phyloP scores from a whole-genome alignment of 495 filamentous ascomycete species.

The Aspergillus bertholletiae region DNA sequence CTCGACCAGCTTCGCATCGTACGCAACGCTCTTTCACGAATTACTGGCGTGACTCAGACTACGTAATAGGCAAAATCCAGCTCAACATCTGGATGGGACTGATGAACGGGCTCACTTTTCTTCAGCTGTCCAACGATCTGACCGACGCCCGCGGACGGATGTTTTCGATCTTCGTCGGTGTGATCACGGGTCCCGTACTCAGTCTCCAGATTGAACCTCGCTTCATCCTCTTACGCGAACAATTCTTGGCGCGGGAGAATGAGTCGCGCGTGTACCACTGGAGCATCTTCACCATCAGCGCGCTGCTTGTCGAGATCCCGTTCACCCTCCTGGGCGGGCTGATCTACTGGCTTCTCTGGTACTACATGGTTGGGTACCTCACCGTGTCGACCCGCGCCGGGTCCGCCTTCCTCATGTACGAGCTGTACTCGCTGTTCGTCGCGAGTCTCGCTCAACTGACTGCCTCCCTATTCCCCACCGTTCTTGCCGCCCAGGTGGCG shows the following conservation, averaged over 20 bases:
- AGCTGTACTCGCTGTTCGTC: slow-evolving; percentile 10
- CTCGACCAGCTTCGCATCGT: too few species aligned
- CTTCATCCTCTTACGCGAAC: slow-evolving; percentile 34
- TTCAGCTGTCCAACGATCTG: background rate
- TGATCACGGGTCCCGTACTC: slow-evolving; percentile 30
- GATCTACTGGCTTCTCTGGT: slow-evolving; percentile 39
- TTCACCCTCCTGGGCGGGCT: slow-evolving; percentile 32
- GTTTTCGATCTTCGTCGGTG: slow-evolving; percentile 14
- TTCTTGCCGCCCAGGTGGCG: slow-evolving; percentile 5
- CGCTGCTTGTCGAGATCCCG: slow-evolving; percentile 40
- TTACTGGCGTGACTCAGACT: slow-evolving; percentile 12
- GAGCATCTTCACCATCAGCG: slow-evolving; percentile 36
- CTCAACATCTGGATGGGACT: slow-evolving; percentile 10
- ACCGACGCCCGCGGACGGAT: slow-evolving; percentile 25
- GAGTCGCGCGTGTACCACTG: slow-evolving; percentile 41
- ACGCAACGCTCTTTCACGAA: too few species aligned
- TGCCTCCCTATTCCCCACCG: slow-evolving; percentile 9
- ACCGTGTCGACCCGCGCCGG: slow-evolving; percentile 8
- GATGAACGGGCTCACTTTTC: slow-evolving; percentile 20
- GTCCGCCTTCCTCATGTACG: slow-evolving; percentile 15
- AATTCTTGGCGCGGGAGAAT: slow-evolving; percentile 35
- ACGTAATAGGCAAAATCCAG: slow-evolving; percentile 4
- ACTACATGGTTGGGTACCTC: slow-evolving; percentile 28
- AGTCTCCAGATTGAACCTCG: slow-evolving; percentile 39
- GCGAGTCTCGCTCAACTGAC: slow-evolving; percentile 14